These are phyloP conservation scores for Leccinum longicurvipes DNA, from an alignment of 768 basidiomycete genomes.

Conservation along the genomic window DNA sequence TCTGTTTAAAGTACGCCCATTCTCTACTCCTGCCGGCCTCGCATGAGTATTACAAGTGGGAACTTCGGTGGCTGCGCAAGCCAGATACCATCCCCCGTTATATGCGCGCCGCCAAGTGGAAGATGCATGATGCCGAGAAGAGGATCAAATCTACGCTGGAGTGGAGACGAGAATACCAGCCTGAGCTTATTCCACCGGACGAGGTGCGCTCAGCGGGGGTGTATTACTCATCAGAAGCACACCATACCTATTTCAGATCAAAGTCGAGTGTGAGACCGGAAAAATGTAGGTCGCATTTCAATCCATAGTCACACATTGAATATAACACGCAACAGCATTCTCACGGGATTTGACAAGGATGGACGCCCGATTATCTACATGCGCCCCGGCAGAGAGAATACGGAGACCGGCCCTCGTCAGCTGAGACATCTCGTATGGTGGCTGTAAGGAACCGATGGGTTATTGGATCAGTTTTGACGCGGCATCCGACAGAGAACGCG, in stretches of 20 bases:
- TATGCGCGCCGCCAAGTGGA: constrained; percentile 86
- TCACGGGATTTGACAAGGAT: constrained; percentile 83
- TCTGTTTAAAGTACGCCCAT: constrained; percentile 57
- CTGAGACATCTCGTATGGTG: constrained; percentile 85
- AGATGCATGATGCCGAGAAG: constrained; percentile 69
- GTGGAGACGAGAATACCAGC: constrained; percentile 83
- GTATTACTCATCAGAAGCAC: constrained; percentile 1
- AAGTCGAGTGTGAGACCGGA: constrained; percentile 77
- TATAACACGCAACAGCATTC: constrained; percentile 44
- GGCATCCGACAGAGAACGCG: constrained; percentile 62
- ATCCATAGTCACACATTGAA: background rate
- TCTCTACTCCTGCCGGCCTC: constrained; percentile 59
- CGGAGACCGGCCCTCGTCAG: constrained; percentile 71
- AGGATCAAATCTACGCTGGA: constrained; percentile 76
- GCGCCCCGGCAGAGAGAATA: constrained; percentile 86
- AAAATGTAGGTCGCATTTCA: constrained; percentile 63
- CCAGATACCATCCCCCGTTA: constrained; percentile 68
- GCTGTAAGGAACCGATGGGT: constrained; percentile 47
- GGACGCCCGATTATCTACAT: constrained; percentile 88
- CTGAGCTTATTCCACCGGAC: constrained; percentile 78
- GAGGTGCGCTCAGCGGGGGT: constrained; percentile 41
- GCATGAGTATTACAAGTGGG: constrained; percentile 76
- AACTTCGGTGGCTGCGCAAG: constrained; percentile 68
- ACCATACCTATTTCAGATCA: constrained; percentile 39
- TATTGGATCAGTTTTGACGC: constrained; percentile 6